Base-by-base conservation (phyloP, 495 filamentous ascomycete species). In the Hypomontagnella monticulosa region DNA sequence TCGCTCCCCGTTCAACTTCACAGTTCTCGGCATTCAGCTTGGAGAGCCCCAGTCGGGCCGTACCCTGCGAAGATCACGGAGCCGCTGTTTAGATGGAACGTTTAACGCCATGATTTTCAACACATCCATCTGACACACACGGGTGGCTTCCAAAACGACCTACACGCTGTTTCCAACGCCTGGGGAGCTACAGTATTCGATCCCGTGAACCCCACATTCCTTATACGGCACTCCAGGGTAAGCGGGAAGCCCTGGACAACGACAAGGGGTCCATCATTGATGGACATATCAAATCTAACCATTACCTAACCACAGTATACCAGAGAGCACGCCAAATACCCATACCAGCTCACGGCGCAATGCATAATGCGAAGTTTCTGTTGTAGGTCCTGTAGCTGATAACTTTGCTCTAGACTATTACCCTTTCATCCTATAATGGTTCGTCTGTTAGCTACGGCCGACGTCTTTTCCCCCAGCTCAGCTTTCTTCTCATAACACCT, bases 81-180 rank as follows among this genome's bases (percentile, higher is more conserved):
- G 71, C 63, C 46, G 43, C 36, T 50, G 41, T 76, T 72, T 68
- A 74, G 74, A 74, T 72, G 72, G 56, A 72, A 64, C 66, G 66
- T 74, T 69, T 75, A 69, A 75, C 74, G 76, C 74, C 73, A 76
- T 75, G 74, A 75, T 75, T 69, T 72, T 63, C 71, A 51, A 69
- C 71, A 67, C 63, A 44, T 67, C 68, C 73, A 73, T 71, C 70
- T 75, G 67, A 74, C 60, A 73, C 75, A 63, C 59, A 53, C 52
- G 63, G 57, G 58, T 65, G 51, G 38, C 63, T 66, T 67, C 60
- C 54, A 71, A 73, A 73, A 74, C 69, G 67, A 64, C 36, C 61
- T 70, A 63, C 68, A 32, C 60, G 20, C 60, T 58, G 62, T 50
- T 56, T 58, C 67, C 54, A 66, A 66, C 58, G 47, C 49, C 66